A percentile compares a stretch with the other conserved stretches of the same genome.
Conservation (phyloP, 176 grass and related monocot genomes). For the Aechmea fasciata region DNA sequence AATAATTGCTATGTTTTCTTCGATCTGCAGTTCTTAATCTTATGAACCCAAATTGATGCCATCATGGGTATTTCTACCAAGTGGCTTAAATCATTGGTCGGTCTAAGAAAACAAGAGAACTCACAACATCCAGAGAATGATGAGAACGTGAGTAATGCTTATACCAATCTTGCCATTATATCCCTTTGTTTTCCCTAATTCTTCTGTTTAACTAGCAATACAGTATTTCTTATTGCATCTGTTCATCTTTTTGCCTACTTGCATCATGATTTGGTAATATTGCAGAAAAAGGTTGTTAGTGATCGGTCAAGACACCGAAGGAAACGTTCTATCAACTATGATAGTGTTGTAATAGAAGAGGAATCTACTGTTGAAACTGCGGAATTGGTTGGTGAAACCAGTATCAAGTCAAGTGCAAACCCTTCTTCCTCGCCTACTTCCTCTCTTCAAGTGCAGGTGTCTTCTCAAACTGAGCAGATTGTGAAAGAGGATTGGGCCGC, state of each 20-base stretch:
- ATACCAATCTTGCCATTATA: not conserved
- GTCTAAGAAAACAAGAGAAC: constrained; percentile 58
- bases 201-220: not conserved
- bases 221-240: not conserved
- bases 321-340: constrained; percentile 23
- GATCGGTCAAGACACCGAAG: constrained; percentile 20
- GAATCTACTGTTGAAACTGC: constrained; percentile 32
- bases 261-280: constrained; percentile 12
- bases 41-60: not conserved
- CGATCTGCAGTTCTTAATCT: not conserved
- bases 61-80: constrained; percentile 63
- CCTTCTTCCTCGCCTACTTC: constrained; percentile 14
- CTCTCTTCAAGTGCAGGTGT: constrained; percentile 16
- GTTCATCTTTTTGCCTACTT: not conserved
- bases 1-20: not conserved
- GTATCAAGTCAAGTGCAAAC: constrained; percentile 27
- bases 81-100: constrained; percentile 78
- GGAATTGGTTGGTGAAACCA: constrained; percentile 22
- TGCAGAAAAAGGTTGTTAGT: constrained; percentile 27
- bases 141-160: constrained; percentile 28
- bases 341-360: constrained; percentile 14
- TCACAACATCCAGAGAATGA: constrained; percentile 29
- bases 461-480: constrained; percentile 42
- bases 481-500: constrained; percentile 55
- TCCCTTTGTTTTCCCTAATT: not conserved